Percentiles rank a stretch among this genome's conserved stretches.
Conservation (phyloP, 2,329 filamentous ascomycete species). For the Septoria linicola region DNA sequence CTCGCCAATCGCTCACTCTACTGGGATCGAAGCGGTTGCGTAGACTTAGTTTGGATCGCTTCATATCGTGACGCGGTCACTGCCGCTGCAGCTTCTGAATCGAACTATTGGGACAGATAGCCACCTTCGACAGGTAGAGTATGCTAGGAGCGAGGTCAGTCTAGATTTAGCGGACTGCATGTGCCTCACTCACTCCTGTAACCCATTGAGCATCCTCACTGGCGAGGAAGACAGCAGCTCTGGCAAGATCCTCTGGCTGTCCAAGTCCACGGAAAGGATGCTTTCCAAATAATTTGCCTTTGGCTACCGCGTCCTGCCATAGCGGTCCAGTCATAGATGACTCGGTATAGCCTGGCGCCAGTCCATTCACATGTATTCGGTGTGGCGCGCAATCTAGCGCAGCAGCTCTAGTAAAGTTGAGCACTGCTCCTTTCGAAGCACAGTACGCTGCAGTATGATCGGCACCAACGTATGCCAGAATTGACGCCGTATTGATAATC, state of each 20-base stretch:
- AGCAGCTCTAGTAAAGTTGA: conserved; percentile 31
- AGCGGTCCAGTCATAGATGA: conserved; percentile 27
- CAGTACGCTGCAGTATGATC: conserved; percentile 36
- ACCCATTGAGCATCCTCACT: conserved; percentile 41
- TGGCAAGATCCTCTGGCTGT: conserved; percentile 44
- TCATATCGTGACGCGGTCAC: no score
- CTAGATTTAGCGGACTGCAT: not conserved
- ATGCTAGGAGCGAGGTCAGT: conserved; percentile 16
- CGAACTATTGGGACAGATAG: conserved; percentile 19
- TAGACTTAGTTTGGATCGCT: no score
- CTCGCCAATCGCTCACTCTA: conserved; percentile 7
- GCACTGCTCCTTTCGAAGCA: conserved; percentile 32
- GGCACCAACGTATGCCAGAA: conserved; percentile 47
- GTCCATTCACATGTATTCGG: conserved; percentile 34
- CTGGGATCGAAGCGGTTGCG: not conserved
- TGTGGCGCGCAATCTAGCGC: conserved; percentile 34
- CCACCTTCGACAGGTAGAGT: conserved; percentile 25
- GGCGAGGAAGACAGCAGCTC: conserved; percentile 48
- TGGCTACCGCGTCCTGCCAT: conserved; percentile 27
- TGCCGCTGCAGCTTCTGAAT: no score
- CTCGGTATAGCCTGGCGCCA: conserved; percentile 33
- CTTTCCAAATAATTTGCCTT: conserved; percentile 30
- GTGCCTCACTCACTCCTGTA: conserved; percentile 20
- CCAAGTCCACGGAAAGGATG: conserved; percentile 40
- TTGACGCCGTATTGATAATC: conserved; percentile 52